Percentiles rank a stretch among this genome's conserved stretches.
Evolutionary conservation across 768 basidiomycete genomes (phyloP).

Genomic region (Tylopilus sp.): DNA sequence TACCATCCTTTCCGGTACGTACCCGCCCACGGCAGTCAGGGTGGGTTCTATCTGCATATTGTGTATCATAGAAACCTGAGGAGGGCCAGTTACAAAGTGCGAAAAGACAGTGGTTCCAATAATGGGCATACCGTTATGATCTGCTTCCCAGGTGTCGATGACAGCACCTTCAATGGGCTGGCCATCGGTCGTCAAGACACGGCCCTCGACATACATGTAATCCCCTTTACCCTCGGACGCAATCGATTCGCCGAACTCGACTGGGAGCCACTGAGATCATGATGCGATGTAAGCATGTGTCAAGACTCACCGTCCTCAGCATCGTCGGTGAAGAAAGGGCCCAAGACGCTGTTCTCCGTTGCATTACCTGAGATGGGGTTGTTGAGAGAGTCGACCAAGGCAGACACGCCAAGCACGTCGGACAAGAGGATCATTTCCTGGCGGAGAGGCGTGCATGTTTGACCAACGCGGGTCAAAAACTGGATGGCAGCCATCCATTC

Average conservation of each 20-base stretch:
- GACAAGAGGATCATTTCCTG: conserved; percentile 87
- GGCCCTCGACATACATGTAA: conserved; percentile 78
- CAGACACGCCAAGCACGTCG: conserved; percentile 74
- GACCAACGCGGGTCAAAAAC: conserved; percentile 72
- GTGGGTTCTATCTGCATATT: conserved; percentile 51
- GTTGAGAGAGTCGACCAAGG: conserved; percentile 73
- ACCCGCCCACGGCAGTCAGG: conserved; percentile 77
- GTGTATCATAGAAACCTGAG: conserved; percentile 36
- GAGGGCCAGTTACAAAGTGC: background rate
- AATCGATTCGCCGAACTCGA: conserved; percentile 67
- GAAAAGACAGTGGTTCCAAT: conserved; percentile 22
- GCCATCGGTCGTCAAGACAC: conserved; percentile 55
- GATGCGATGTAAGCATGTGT: background rate
- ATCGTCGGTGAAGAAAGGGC: conserved; percentile 81
- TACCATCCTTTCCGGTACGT: conserved; percentile 55
- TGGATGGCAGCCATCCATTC: conserved; percentile 83
- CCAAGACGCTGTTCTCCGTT: conserved; percentile 75
- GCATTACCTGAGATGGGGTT: conserved; percentile 58
- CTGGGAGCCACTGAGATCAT: conserved; percentile 32
- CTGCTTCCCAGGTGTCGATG: conserved; percentile 87
- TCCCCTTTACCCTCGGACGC: conserved; percentile 87
- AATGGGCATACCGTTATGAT: conserved; percentile 47
- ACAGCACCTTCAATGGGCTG: conserved; percentile 59
- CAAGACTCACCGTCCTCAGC: conserved; percentile 57
- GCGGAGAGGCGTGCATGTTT: conserved; percentile 67